Conservation (phyloP, 1,139 yeast genomes). For the Yamadazyma kanchanaburiensis region DNA sequence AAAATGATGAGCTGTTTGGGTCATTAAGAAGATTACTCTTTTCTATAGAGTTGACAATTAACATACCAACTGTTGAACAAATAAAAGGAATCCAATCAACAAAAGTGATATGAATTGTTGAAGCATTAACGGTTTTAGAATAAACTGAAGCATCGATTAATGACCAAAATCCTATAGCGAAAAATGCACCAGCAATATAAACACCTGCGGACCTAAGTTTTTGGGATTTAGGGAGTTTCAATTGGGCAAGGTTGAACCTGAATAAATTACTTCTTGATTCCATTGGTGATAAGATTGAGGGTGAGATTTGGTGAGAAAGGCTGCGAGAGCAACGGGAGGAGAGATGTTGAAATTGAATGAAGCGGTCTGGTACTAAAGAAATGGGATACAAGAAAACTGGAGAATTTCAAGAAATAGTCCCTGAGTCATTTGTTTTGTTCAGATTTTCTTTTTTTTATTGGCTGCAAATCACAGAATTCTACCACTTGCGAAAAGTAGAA, state of each 20-base stretch:
- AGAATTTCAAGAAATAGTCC: too few species aligned
- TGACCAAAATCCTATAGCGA: conserved; percentile 87
- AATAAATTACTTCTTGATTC: conserved; percentile 39
- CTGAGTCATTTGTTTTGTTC: too few species aligned
- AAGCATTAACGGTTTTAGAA: conserved; percentile 81
- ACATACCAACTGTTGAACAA: conserved; percentile 86
- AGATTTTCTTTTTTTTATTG: too few species aligned
- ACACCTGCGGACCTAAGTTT: conserved; percentile 74
- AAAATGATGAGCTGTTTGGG: conserved; percentile 44
- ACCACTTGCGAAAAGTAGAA: too few species aligned
- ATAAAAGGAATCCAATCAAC: conserved; percentile 95
- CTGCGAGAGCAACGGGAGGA: neutral
- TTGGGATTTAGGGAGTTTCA: conserved; percentile 64
- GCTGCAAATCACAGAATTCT: too few species aligned
- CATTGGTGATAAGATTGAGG: conserved; percentile 16
- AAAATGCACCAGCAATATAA: conserved; percentile 70
- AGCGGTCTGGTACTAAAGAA: too few species aligned
- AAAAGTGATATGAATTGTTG: conserved; percentile 81
- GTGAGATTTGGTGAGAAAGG: neutral
- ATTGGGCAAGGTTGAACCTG: conserved; percentile 47
- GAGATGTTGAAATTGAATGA: too few species aligned
- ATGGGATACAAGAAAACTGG: too few species aligned
- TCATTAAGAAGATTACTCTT: conserved; percentile 67
- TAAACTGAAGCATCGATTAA: conserved; percentile 86
- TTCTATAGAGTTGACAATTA: conserved; percentile 88